Percentiles rank a stretch among this genome's conserved stretches.
Conservation (phyloP, 108 stramenopile species). For the Schizochytrium sp. region DNA sequence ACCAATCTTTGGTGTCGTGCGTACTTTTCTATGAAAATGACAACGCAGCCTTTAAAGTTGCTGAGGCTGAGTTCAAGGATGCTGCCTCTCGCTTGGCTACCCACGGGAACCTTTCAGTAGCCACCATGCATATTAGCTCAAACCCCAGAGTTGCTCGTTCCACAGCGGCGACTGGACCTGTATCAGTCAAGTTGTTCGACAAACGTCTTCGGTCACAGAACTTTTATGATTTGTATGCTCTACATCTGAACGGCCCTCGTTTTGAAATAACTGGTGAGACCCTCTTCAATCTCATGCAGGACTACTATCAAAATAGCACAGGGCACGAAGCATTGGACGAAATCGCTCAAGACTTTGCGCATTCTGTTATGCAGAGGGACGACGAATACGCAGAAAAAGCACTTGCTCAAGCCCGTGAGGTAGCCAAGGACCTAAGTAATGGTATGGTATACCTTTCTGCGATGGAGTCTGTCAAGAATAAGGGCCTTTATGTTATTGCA, state of each 20-base stretch:
- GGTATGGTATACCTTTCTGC: not conserved
- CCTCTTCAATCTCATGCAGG: not conserved
- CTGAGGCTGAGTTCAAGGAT: not conserved
- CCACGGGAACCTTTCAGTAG: not conserved
- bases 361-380: not conserved
- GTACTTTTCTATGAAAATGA: conserved; percentile 13
- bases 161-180: conserved; percentile 2
- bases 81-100: not conserved
- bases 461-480: not conserved
- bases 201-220: not conserved
- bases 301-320: conserved; percentile 25
- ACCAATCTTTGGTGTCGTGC: not conserved
- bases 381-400: not conserved
- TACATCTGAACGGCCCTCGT: not conserved
- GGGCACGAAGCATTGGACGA: not conserved
- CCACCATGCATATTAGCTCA: conserved; percentile 13
- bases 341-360: not conserved
- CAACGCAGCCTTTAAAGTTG: not conserved
- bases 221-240: not conserved
- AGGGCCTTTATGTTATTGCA: conserved; percentile 7
- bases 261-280: not conserved
- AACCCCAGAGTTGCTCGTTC: not conserved
- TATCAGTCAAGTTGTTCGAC: conserved; percentile 52
- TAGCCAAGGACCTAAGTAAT: not conserved
- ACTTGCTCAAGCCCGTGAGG: not conserved